These are phyloP conservation scores for Verbascum thapsus DNA, from an alignment of 257 asterid species.

Conservation along the genomic window DNA sequence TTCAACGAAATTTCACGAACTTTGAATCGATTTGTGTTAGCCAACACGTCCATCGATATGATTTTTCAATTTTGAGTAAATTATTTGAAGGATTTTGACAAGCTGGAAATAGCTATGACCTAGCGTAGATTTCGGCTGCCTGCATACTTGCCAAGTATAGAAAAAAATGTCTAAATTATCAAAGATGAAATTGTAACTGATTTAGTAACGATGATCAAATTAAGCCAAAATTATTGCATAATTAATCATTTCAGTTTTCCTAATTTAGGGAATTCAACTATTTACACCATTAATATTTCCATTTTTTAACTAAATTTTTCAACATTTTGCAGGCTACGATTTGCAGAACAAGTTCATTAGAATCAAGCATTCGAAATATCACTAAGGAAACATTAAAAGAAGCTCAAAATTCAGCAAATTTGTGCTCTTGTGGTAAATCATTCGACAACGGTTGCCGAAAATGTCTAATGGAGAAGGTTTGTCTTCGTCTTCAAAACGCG, in stretches of 20 bases:
- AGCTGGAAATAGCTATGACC: too few relatives aligned
- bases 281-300: neutral
- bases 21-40: too few relatives aligned
- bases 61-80: too few relatives aligned
- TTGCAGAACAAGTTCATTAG: constrained; percentile 72
- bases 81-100: too few relatives aligned
- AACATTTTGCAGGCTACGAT: constrained; percentile 58
- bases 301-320: neutral
- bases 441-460: constrained; percentile 54
- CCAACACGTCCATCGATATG: too few relatives aligned
- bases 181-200: too few relatives aligned
- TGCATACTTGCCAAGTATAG: too few relatives aligned
- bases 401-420: constrained; percentile 33
- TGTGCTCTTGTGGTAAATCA: constrained; percentile 50
- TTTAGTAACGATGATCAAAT: too few relatives aligned
- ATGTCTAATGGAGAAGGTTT: constrained; percentile 70
- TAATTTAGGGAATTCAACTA: too few relatives aligned
- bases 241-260: neutral
- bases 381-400: constrained; percentile 64
- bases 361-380: constrained; percentile 58
- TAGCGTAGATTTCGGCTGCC: too few relatives aligned
- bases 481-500: constrained; percentile 61
- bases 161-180: too few relatives aligned
- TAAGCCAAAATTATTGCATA: neutral
- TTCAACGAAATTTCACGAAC: too few relatives aligned